A percentile compares a stretch with the other conserved stretches of the same genome.
Conservation (phyloP, 2,329 filamentous ascomycete species). For the Trichoderma koningii region DNA sequence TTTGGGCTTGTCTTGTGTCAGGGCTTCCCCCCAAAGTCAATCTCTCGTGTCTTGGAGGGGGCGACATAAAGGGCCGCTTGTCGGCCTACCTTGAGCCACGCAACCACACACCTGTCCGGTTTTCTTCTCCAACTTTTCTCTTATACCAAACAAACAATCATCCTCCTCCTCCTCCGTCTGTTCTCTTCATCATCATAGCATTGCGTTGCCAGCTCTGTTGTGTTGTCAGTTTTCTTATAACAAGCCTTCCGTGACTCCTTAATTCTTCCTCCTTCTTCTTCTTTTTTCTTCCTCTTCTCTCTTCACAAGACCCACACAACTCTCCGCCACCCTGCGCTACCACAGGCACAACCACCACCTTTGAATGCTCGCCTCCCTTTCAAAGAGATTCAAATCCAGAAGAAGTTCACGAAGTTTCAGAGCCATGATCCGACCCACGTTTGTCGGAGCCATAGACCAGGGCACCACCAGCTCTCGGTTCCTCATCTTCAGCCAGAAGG, state of each 20-base stretch:
- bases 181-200: neutral
- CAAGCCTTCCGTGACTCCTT: neutral
- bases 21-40: too few relatives aligned
- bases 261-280: neutral
- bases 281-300: neutral
- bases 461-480: slow-evolving; percentile 78
- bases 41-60: neutral
- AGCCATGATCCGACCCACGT: slow-evolving; percentile 43
- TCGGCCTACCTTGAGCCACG: neutral
- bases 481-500: slow-evolving; percentile 72
- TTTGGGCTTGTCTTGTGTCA: too few relatives aligned
- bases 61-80: too few relatives aligned
- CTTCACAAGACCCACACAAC: neutral
- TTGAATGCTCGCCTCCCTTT: slow-evolving; percentile 31
- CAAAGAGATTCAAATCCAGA: slow-evolving; percentile 4
- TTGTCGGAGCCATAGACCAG: slow-evolving; percentile 78
- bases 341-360: neutral
- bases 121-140: neutral
- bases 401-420: neutral
- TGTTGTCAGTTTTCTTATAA: slow-evolving; percentile 10
- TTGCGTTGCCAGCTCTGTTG: slow-evolving; percentile 6
- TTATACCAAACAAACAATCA: neutral
- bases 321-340: neutral
- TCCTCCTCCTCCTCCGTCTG: neutral
- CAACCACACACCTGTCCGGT: neutral